Evolutionary conservation across 192 early-diverging fungal species (phyloP).

Genomic region (Dissophora globulifera): DNA sequence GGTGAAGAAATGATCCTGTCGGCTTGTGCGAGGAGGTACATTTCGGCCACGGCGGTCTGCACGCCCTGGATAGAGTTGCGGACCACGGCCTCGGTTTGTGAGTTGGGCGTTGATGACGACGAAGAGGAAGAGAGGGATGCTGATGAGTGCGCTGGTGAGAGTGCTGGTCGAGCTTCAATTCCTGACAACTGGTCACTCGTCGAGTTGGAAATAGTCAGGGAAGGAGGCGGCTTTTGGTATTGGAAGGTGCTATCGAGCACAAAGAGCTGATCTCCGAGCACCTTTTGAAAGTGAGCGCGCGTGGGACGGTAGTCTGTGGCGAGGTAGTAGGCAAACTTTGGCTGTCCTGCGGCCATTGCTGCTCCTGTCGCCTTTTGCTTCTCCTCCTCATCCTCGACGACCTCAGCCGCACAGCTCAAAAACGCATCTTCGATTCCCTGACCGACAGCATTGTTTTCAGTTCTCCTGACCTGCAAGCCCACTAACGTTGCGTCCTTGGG

Average conservation of each 20-base stretch:
- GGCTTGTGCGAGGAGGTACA: slow-evolving; percentile 37
- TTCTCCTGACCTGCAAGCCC: slow-evolving; percentile 42
- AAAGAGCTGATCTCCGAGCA: slow-evolving; percentile 34
- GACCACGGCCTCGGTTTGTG: slow-evolving; percentile 27
- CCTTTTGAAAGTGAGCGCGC: slow-evolving; percentile 33
- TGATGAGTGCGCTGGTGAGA: neutral
- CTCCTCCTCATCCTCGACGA: slow-evolving; percentile 34
- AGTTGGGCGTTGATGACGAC: neutral
- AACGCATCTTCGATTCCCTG: slow-evolving; percentile 50
- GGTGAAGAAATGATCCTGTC: slow-evolving; percentile 45
- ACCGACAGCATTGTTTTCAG: slow-evolving; percentile 50
- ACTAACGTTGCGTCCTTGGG: slow-evolving; percentile 28
- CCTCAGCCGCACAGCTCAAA: slow-evolving; percentile 35
- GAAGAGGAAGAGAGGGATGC: neutral
- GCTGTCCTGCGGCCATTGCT: neutral
- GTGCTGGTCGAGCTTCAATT: too few species aligned
- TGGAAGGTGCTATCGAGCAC: slow-evolving; percentile 48
- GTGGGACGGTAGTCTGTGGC: slow-evolving; percentile 48
- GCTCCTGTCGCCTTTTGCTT: neutral
- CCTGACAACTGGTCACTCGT: too few species aligned
- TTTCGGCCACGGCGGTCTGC: slow-evolving; percentile 44
- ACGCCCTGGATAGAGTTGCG: slow-evolving; percentile 46
- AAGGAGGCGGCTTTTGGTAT: neutral
- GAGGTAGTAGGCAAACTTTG: slow-evolving; percentile 35
- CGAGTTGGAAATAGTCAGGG: neutral